phyloP scores from a whole-genome alignment of 768 basidiomycete species.

The Mycena venus region DNA sequence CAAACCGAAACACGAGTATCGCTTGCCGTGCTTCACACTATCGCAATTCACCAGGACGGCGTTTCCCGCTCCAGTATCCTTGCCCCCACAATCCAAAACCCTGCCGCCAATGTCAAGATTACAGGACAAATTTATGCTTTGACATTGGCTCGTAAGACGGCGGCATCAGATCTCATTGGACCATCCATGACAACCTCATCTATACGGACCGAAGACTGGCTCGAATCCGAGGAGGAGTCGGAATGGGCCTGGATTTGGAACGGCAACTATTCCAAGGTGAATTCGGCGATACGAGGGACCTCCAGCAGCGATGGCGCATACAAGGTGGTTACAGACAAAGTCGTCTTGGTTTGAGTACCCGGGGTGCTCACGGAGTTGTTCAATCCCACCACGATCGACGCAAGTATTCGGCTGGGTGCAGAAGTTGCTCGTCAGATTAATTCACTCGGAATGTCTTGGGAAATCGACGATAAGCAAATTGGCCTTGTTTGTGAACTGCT shows the following conservation, averaged over 20 bases:
- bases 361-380: slow-evolving; percentile 7
- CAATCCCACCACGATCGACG: slow-evolving; percentile 12
- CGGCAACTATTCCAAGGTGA: slow-evolving; percentile 4
- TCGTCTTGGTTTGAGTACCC: slow-evolving; percentile 10
- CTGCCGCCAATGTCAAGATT: slow-evolving; percentile 18
- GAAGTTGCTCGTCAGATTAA: neutral
- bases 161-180: neutral
- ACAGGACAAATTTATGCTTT: slow-evolving; percentile 13
- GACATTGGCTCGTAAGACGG: slow-evolving; percentile 5
- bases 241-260: slow-evolving; percentile 24
- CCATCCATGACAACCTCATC: neutral
- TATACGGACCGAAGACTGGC: neutral
- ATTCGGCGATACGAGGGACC: slow-evolving; percentile 19
- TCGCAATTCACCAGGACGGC: slow-evolving; percentile 15
- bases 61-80: slow-evolving; percentile 8
- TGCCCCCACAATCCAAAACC: slow-evolving; percentile 8
- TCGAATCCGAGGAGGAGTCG: neutral
- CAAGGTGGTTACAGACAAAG: slow-evolving; percentile 14
- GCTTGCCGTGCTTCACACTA: slow-evolving; percentile 11
- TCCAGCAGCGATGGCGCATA: neutral
- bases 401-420: neutral
- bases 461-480: slow-evolving; percentile 16
- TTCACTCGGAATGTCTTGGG: slow-evolving; percentile 11
- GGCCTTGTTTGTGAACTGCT: neutral
- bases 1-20: slow-evolving; percentile 1